Evolutionary conservation across 768 basidiomycete species (phyloP).

Genomic region (Coprinellus aureogranulatus): DNA sequence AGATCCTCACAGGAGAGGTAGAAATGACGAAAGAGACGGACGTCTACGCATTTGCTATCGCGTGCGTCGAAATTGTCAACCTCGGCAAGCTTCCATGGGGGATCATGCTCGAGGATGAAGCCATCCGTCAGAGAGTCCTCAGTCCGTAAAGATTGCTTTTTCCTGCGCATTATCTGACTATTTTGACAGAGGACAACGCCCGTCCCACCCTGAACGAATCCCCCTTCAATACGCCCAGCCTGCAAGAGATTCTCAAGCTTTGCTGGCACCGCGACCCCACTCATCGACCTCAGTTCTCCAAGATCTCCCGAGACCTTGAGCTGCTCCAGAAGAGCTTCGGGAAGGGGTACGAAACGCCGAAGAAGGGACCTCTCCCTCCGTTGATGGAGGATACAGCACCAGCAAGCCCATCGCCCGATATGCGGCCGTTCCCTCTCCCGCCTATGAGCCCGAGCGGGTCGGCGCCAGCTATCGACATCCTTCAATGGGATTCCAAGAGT

Average conservation of each 20-base stretch:
- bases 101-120: conserved; percentile 42
- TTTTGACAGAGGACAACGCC: conserved; percentile 42
- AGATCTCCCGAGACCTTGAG: conserved; percentile 46
- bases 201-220: conserved; percentile 44
- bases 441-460: not conserved
- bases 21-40: conserved; percentile 55
- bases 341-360: conserved; percentile 20
- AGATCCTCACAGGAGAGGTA: conserved; percentile 51
- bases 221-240: conserved; percentile 32
- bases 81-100: conserved; percentile 63
- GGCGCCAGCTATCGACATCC: not conserved
- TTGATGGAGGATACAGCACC: not conserved
- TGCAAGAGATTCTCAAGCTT: conserved; percentile 40
- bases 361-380: not conserved
- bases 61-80: conserved; percentile 60
- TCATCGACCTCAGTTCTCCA: conserved; percentile 51
- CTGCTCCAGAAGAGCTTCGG: conserved; percentile 35
- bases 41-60: conserved; percentile 68
- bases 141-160: too few relatives aligned
- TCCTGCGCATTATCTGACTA: conserved; percentile 10
- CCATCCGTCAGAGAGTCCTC: conserved; percentile 50
- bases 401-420: conserved; percentile 31
- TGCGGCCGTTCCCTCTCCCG: conserved; percentile 30
- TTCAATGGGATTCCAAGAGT: not conserved
- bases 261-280: conserved; percentile 58